Evolutionary conservation across 1,139 yeast species (phyloP), one percentile per base, ranked within the genome.

Genomic region (Magnusiomyces starmeri): DNA sequence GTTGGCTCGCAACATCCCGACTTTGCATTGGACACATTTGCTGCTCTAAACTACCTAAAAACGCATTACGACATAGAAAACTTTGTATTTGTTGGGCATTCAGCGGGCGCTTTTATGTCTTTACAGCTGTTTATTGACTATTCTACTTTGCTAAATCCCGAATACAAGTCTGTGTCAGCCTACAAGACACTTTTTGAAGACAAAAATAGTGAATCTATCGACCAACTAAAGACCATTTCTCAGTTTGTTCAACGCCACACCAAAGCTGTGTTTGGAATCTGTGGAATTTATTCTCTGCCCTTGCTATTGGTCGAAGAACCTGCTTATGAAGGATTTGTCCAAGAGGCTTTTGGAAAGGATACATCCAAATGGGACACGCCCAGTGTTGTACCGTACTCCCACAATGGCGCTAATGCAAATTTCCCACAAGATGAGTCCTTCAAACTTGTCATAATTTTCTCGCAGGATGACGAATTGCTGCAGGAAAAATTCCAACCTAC

Each of bases 71-170:
- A 55, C 2, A 64, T 80, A 3, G 56, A 62, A 2, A 58, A 68
- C 20, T 56, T 73, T 18, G 70, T 71, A 54, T 55, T 81, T 6
- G 73, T 79, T 4, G 96, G 96, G 0, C 96, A 88, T 66, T 85
- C 95, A 0, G 95, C 83, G 1, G 96, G 96, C 0, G 88, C 92
- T 1, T 81, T 86, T 2, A 64, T 88, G 46, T 73, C 78, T 1
- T 69, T 84, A 32, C 94, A 86, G 63, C 60, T 81, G 6, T 58
- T 81, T 22, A 55, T 59, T 22, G 52, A 35, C 8, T 39, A 37
- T 16, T 22, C 27, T 7, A 10, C 29, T 26, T 22, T 42, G 34
- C 27, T 42, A 4, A 10, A 32, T 12, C 37, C 37, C n/a, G 12
- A 14, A 14, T 32, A 32, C n/a, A 32, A 32, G n/a, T 10, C 37